Conservation (phyloP, 306 rosid genomes). For the Corylus avellana region DNA sequence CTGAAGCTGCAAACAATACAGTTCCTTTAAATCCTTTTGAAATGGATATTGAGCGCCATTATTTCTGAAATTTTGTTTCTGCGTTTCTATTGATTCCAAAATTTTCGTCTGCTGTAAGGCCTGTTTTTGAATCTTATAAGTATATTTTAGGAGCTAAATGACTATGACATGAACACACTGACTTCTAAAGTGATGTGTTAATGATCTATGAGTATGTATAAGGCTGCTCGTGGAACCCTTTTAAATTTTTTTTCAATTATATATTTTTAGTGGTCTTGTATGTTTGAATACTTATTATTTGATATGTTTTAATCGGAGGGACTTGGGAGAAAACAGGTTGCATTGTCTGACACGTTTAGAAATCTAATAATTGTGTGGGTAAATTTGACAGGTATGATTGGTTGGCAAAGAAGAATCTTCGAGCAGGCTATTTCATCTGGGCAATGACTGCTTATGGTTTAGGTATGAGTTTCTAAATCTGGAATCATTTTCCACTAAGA, state of each 20-base stretch:
- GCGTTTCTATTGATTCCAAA: background rate
- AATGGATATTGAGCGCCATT: background rate
- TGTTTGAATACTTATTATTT: background rate
- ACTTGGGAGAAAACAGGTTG: slow-evolving; percentile 6
- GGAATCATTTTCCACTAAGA: background rate
- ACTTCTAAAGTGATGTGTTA: background rate
- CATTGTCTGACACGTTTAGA: slow-evolving; percentile 6
- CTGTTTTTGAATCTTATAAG: background rate
- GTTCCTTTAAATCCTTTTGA: background rate
- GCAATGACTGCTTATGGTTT: slow-evolving; percentile 96
- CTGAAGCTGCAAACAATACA: background rate
- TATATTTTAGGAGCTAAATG: background rate
- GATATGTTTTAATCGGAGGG: slow-evolving; percentile 1
- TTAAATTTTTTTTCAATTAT: background rate
- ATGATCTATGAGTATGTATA: background rate
- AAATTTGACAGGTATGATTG: slow-evolving; percentile 76
- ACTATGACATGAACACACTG: background rate
- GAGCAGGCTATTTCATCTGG: slow-evolving; percentile 88
- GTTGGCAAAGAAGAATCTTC: slow-evolving; percentile 83
- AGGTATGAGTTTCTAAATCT: slow-evolving; percentile 58
- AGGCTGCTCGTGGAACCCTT: background rate
- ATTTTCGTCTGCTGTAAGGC: background rate
- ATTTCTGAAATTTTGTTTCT: background rate
- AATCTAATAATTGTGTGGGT: slow-evolving; percentile 27
- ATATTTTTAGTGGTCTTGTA: background rate